Percentiles rank a stretch among this genome's conserved stretches.
phyloP scores from a whole-genome alignment of 2,329 filamentous ascomycete species.

The Phaeomoniella chlamydospora region DNA sequence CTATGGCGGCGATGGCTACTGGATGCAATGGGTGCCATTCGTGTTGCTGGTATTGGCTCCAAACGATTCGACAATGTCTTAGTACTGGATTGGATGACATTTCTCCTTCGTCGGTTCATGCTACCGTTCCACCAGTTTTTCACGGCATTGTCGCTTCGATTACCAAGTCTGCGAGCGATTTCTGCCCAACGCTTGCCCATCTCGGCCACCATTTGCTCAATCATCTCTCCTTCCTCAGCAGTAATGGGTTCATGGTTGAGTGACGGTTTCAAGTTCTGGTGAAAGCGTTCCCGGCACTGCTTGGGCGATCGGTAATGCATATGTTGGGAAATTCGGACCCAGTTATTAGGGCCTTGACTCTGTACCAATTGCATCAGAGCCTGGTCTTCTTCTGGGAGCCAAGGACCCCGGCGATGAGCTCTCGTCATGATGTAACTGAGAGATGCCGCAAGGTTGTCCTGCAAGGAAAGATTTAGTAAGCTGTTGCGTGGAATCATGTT shows the following conservation, averaged over 20 bases:
- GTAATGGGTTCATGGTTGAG: conserved; percentile 63
- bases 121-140: conserved; percentile 98
- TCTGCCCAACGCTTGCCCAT: conserved; percentile 88
- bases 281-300: conserved; percentile 86
- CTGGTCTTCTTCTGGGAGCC: conserved; percentile 65
- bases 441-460: too few relatives aligned
- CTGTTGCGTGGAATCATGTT: too few relatives aligned
- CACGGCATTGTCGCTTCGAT: conserved; percentile 85
- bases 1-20: background rate
- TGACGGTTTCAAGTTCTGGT: conserved; percentile 75
- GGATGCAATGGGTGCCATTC: background rate
- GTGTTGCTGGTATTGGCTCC: conserved; percentile 7
- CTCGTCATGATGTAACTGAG: conserved; percentile 26
- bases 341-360: conserved; percentile 65
- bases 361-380: conserved; percentile 57
- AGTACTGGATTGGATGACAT: conserved; percentile 3
- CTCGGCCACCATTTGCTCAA: conserved; percentile 61
- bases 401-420: conserved; percentile 61
- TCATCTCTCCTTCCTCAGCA: conserved; percentile 53
- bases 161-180: conserved; percentile 67
- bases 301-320: conserved; percentile 73
- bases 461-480: too few relatives aligned
- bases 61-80: conserved; percentile 8
- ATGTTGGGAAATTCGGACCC: conserved; percentile 70
- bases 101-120: conserved; percentile 50